phyloP scores from a whole-genome alignment of 83 land plant genomes.

The Isoetes engelmannii region DNA sequence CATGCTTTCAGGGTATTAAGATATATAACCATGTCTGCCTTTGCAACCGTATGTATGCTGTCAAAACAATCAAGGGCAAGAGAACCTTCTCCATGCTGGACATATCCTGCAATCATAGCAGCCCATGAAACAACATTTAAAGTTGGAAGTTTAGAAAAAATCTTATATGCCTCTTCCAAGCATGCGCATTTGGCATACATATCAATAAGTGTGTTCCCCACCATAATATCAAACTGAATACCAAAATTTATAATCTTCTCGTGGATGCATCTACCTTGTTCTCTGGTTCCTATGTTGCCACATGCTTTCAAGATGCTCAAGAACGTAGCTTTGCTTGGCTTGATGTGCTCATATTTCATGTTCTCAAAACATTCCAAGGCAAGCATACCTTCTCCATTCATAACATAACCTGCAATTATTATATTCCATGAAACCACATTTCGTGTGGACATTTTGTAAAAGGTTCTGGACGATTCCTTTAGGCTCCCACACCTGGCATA shows the following conservation, averaged over 20 bases:
- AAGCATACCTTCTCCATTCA: slow-evolving; percentile 17
- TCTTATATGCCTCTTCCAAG: slow-evolving; percentile 13
- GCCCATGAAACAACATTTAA: slow-evolving; percentile 1
- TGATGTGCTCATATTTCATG: slow-evolving; percentile 6
- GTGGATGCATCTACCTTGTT: slow-evolving; percentile 8
- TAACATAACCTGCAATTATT: no score
- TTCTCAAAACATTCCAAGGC: slow-evolving; percentile 14
- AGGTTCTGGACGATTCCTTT: no score
- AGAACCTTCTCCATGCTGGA: no score
- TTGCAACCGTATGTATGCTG: no score
- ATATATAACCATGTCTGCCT: no score
- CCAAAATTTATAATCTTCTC: slow-evolving; percentile 3
- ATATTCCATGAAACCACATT: no score
- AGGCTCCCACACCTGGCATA: no score
- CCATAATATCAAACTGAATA: slow-evolving; percentile 17
- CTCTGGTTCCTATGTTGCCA: slow-evolving; percentile 13
- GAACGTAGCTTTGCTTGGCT: slow-evolving; percentile 17
- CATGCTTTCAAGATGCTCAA: slow-evolving; percentile 21
- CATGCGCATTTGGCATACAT: slow-evolving; percentile 19
- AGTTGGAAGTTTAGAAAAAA: slow-evolving; percentile 16
- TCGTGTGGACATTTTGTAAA: no score
- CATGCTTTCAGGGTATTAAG: no score
- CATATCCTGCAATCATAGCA: no score
- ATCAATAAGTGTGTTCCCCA: slow-evolving; percentile 28
- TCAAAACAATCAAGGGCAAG: no score